Evolutionary conservation across 108 stramenopile genomes (phyloP).

Genomic region (Nannochloropsis gaditana): DNA sequence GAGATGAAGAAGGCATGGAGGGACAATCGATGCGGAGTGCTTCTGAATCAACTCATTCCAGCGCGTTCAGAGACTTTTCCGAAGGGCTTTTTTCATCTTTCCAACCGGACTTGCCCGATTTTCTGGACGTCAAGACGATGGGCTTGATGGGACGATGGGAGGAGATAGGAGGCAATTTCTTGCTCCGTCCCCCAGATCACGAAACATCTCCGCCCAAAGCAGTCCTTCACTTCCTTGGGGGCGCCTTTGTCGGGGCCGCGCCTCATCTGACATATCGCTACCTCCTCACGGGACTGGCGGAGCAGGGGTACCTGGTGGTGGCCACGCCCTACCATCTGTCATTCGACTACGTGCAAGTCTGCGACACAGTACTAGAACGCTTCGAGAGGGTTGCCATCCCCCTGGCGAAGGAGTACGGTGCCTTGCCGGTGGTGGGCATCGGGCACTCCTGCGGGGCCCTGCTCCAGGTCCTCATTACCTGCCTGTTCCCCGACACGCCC

Average conservation of each 20-base stretch:
- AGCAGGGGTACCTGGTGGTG: conserved; percentile 73
- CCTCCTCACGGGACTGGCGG: conserved; percentile 56
- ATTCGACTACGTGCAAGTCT: conserved; percentile 78
- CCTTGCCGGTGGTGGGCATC: conserved; percentile 79
- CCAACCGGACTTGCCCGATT: conserved; percentile 18
- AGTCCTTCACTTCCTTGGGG: conserved; percentile 81
- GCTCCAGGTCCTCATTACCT: conserved; percentile 78
- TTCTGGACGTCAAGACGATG: conserved; percentile 41
- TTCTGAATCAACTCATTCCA: background rate
- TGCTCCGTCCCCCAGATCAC: conserved; percentile 41
- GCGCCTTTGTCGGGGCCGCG: conserved; percentile 78
- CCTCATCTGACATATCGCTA: conserved; percentile 66
- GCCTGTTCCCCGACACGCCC: conserved; percentile 79
- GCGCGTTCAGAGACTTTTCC: background rate
- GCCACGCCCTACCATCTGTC: conserved; percentile 84
- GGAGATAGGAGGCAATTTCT: conserved; percentile 46
- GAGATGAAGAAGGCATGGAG: background rate
- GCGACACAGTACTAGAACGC: conserved; percentile 69
- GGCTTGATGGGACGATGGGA: conserved; percentile 43
- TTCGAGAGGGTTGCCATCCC: conserved; percentile 71
- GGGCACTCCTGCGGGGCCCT: conserved; percentile 83
- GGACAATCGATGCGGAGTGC: background rate
- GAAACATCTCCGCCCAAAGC: conserved; percentile 30
- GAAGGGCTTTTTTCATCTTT: background rate
- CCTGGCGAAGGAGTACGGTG: conserved; percentile 66